These are phyloP conservation scores for Ustilago crameri DNA, from an alignment of 1,284 basidiomycete species.

Conservation along the genomic window DNA sequence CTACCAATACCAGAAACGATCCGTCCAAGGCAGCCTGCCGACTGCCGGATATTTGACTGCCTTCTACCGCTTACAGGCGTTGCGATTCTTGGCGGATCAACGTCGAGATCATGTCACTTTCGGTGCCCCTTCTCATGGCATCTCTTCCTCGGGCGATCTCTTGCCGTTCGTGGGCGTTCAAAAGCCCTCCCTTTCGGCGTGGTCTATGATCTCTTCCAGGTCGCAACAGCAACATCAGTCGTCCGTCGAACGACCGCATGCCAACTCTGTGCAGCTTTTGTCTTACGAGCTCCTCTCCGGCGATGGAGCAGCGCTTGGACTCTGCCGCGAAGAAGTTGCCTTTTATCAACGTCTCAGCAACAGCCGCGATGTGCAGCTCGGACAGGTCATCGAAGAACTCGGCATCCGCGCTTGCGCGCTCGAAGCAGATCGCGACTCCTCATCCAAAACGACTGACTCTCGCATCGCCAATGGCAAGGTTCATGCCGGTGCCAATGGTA, in stretches of 20 bases:
- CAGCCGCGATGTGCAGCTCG: conserved; percentile 51
- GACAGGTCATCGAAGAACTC: conserved; percentile 60
- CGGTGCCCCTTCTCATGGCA: conserved; percentile 42
- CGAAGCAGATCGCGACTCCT: conserved; percentile 33
- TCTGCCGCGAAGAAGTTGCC: conserved; percentile 46
- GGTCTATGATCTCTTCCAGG: conserved; percentile 31
- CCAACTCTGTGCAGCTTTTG: conserved; percentile 27
- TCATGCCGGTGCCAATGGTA: conserved; percentile 10
- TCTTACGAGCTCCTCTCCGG: conserved; percentile 35
- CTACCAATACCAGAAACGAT: conserved; percentile 27
- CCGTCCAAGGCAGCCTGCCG: conserved; percentile 2
- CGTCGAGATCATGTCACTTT: conserved; percentile 34
- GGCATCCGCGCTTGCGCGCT: conserved; percentile 42
- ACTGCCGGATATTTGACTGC: conserved; percentile 32
- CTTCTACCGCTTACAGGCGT: conserved; percentile 38
- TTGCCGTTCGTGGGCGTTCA: conserved; percentile 44
- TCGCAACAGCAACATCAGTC: conserved; percentile 27
- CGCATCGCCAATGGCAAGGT: conserved; percentile 24
- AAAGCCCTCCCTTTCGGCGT: conserved; percentile 10
- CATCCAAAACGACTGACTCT: conserved; percentile 18
- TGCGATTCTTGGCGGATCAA: conserved; percentile 44
- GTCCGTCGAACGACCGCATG: not conserved
- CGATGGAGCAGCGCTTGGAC: conserved; percentile 16
- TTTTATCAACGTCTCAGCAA: conserved; percentile 54
- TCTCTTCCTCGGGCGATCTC: conserved; percentile 37